Conservation (phyloP, 1,139 yeast species). For the Pichia cactophila region DNA sequence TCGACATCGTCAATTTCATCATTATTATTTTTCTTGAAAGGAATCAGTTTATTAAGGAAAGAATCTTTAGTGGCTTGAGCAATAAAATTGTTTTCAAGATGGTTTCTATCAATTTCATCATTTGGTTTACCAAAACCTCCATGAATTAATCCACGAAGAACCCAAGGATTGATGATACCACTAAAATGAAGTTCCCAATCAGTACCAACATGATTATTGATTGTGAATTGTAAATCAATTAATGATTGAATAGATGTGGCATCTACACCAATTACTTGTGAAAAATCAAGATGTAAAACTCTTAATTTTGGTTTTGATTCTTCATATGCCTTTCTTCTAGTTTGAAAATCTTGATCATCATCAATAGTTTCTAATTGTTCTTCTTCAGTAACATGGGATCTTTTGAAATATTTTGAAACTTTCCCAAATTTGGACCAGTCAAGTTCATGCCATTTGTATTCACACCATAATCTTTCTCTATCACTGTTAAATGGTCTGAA, state of each 20-base stretch:
- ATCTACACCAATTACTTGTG: slow-evolving; percentile 68
- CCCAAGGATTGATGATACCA: slow-evolving; percentile 82
- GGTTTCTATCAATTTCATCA: background rate
- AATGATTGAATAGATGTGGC: slow-evolving; percentile 74
- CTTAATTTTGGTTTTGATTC: slow-evolving; percentile 37
- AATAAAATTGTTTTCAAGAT: background rate
- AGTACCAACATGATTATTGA: slow-evolving; percentile 68
- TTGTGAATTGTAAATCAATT: slow-evolving; percentile 66
- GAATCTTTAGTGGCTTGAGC: background rate
- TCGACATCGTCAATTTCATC: background rate
- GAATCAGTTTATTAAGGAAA: background rate
- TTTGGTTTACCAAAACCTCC: slow-evolving; percentile 61
- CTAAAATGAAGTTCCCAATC: slow-evolving; percentile 88
- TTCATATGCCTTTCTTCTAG: slow-evolving; percentile 11
- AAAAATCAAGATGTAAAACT: slow-evolving; percentile 73
- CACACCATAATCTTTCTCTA: slow-evolving; percentile 87
- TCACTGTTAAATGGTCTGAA: slow-evolving; percentile 60
- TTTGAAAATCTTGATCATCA: background rate
- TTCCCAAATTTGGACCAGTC: slow-evolving; percentile 3
- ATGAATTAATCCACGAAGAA: slow-evolving; percentile 64
- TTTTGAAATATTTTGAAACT: background rate
- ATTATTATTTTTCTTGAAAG: background rate
- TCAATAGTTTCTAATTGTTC: slow-evolving; percentile 6
- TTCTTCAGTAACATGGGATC: background rate
- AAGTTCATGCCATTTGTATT: slow-evolving; percentile 24